Evolutionary conservation across 2,329 filamentous ascomycete species (phyloP), one percentile per base, ranked within the genome.

Genomic region (Epichloe hybrida): DNA sequence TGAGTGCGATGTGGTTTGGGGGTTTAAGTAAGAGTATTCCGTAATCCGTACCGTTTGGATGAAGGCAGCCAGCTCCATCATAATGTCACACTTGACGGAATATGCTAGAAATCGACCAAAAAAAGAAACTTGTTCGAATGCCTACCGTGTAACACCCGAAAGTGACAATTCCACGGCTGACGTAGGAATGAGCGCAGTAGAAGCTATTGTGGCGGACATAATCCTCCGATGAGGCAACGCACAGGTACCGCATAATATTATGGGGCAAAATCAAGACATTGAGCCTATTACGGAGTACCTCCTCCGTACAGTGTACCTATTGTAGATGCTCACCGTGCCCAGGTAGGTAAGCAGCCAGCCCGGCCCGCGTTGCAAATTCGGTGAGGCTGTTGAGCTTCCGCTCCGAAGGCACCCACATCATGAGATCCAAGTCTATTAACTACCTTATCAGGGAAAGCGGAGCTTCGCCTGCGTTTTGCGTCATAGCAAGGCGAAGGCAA

Each of bases 121-220:
- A n/a, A 15, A 36, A 49, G 4, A 7, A 23, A 7, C 23, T 21
- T 17, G 13, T 43, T 17, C 8, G 13, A 37, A 37, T 20, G 31
- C 9, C 13, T 20, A 38, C 13, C 31, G 6, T 50, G 48, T 45
- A 15, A 27, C 35, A 43, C 34, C 4, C 5, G 20, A 34, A 44
- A 50, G 41, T 50, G 41, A 50, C 23, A 31, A 34, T 34, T n/a
- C 21, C 34, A 42, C 31, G 39, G 38, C 15, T 51, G 50, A 51
- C 49, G 49, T 50, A 37, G 42, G 20, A 3, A 50, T 50, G 48
- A 50, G n/a, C 23, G 35, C 42, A 34, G 12, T 13, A 15, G 27
- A 35, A 15, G 15, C 9, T n/a, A 4, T 44, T 11, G n/a, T 38
- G 27, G 23, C 50, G 46, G 50, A 51, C 50, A 39, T 40, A 35